Base-by-base conservation (phyloP, 495 filamentous ascomycete genomes). In the Jackrogersella multiformis region DNA sequence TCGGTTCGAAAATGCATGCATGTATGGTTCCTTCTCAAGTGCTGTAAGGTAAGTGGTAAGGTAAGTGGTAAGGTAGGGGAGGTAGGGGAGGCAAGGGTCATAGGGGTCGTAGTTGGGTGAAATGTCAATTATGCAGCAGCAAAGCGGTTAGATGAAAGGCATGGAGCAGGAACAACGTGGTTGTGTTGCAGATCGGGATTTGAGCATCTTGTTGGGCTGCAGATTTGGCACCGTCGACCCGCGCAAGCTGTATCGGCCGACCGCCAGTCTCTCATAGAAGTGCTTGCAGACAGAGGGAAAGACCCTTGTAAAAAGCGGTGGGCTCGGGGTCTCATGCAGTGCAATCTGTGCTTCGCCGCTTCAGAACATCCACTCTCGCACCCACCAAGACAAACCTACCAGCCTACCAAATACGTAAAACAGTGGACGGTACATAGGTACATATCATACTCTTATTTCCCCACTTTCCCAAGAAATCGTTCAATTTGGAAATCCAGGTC, bases 221-320 rank as follows among this genome's bases (percentile, higher is more conserved):
- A 70, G 51, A 70, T 61, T 64, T 65, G 56, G 60, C 60, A 69
- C 44, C 41, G 30, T 42, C 36, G 41, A 64, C 52, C 54, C 59
- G 55, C 56, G 66, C 60, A 53, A 34, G 52, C 51, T 52, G 35
- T 69, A 58, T 69, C 66, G 66, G 59, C 61, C 73, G 70, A 75
- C 73, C 73, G 73, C 73, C 73, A 73, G 70, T 75, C 70, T 69
- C 67, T 48, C 73, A 73, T 70, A 75, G 61, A 75, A 75, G 54
- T 56, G 64, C 61, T 54, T 42, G 56, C 61, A 65, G 57, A 64
- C 38, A 65, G 62, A 66, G 46, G 55, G 57, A 73, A 73, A 60
- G 8, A 75, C 61, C 73, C 73, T 21, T 73, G 73, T 39, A 75
- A 75, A 73, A 67, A 73, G 73, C 73, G 73, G 73, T 75, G 73